These are phyloP conservation scores for Talaromyces nanjingensis DNA, from an alignment of 495 filamentous ascomycete genomes.

Conservation along the genomic window DNA sequence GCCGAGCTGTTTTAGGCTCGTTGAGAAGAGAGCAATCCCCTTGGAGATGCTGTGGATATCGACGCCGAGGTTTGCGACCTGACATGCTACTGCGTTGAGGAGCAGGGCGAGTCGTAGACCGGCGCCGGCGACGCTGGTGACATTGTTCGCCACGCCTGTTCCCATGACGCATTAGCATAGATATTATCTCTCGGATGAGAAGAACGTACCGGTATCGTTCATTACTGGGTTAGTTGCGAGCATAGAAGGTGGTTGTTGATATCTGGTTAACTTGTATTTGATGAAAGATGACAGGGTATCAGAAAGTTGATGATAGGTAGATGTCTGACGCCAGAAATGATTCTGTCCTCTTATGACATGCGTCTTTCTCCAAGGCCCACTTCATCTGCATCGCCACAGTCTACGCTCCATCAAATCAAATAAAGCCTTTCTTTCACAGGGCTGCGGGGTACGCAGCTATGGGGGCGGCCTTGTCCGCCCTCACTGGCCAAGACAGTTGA, in stretches of 20 bases:
- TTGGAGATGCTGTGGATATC: conserved; percentile 43
- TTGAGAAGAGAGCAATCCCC: conserved; percentile 35
- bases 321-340: not conserved
- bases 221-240: not conserved
- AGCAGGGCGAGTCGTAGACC: conserved; percentile 39
- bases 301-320: not conserved
- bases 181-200: not conserved
- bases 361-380: not conserved
- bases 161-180: not conserved
- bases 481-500: not conserved
- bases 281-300: not conserved
- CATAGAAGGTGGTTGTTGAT: not conserved
- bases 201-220: conserved; percentile 2
- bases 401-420: not conserved
- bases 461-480: not conserved
- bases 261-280: not conserved
- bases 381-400: not conserved
- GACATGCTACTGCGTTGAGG: conserved; percentile 35
- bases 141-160: conserved; percentile 11
- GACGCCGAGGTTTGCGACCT: conserved; percentile 34
- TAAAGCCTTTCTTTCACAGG: not conserved
- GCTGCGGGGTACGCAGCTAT: not conserved
- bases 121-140: conserved; percentile 32
- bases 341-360: not conserved
- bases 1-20: conserved; percentile 35